phyloP scores from a whole-genome alignment of 2,329 filamentous ascomycete genomes.

The Nannizziopsis arthrosporioides region DNA sequence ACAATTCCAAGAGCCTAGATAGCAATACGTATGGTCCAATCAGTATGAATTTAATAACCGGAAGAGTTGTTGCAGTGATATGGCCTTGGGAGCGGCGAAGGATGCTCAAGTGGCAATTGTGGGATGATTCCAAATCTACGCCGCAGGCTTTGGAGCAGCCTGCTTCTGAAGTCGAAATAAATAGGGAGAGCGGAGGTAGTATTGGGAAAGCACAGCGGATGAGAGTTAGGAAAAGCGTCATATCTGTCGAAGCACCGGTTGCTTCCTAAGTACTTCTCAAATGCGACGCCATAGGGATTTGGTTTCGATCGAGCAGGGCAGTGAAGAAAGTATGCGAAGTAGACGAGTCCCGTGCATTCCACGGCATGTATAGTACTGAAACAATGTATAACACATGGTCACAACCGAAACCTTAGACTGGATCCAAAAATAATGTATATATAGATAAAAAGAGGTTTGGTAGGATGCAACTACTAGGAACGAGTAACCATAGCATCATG shows the following conservation, averaged over 20 bases:
- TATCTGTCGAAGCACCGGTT: slow-evolving; percentile 27
- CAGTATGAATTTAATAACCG: slow-evolving; percentile 60
- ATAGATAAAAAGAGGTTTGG: too few relatives aligned
- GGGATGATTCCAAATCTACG: slow-evolving; percentile 23
- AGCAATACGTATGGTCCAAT: slow-evolving; percentile 87
- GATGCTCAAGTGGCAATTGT: slow-evolving; percentile 28
- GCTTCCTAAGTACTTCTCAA: slow-evolving; percentile 12
- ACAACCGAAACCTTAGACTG: too few relatives aligned
- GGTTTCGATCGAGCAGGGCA: too few relatives aligned
- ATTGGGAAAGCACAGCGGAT: slow-evolving; percentile 24
- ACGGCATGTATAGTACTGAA: too few relatives aligned
- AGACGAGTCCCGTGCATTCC: too few relatives aligned
- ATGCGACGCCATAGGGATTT: background rate
- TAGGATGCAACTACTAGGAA: too few relatives aligned
- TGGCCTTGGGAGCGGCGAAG: slow-evolving; percentile 42
- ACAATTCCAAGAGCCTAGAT: slow-evolving; percentile 58
- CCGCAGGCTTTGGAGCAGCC: slow-evolving; percentile 5
- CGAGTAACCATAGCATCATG: too few relatives aligned
- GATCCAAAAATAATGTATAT: too few relatives aligned
- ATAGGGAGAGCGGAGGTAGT: slow-evolving; percentile 17
- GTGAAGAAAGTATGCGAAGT: too few relatives aligned
- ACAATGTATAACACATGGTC: too few relatives aligned
- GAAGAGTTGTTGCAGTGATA: slow-evolving; percentile 60
- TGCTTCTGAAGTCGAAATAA: slow-evolving; percentile 11
- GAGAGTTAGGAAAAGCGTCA: slow-evolving; percentile 26